Base-by-base conservation (phyloP, 768 basidiomycete species). In the Hypholoma fasciculare region DNA sequence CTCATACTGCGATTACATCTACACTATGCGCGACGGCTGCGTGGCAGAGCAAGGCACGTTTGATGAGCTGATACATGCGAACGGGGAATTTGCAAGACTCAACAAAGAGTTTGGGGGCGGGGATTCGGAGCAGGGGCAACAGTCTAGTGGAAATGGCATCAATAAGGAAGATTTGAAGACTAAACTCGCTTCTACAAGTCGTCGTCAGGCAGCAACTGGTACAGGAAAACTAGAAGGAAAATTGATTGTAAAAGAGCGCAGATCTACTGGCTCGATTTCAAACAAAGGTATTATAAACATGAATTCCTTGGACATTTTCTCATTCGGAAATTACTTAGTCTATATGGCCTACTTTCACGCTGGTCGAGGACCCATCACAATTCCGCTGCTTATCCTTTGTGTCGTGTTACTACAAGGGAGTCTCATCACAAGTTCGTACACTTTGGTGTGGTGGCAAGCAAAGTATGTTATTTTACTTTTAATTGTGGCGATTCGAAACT, bases 1-100 rank as follows among this genome's bases (percentile, higher is more conserved):
- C 12, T 86, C 90, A 0, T 74, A 87, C 53, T 90, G 89, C 48
- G 92, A 94, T 71, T 88, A 89, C 65, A 88, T 96, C 64, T 85
- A 87, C 69, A 85, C 85, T 23, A 69, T 96, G 56, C 78, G 81
- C 26, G 83, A 89, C 58, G 93, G 94, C 9, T 76, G 72, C 34
- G 83, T 96, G 59, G 79, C 80, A 12, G 92, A 94, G 70, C 83
- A 80, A 19, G 93, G 93, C 3, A 82, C 84, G 0, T 88, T 82
- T 63, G 64, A 72, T 7, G 74, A 86, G 36, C 76, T 90, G 14
- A 71, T 87, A 37, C 63, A 67, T 8, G 67, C 69, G 4, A 70
- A 78, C 26, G 85, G 84, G 5, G 78, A 82, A 37, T 87, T 89
- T 61, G 78, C 83, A 4, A 74, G 79, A 23, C 76, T 90, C 2